Evolutionary conservation across 768 basidiomycete genomes (phyloP).

Genomic region (Mrakia blollopis): DNA sequence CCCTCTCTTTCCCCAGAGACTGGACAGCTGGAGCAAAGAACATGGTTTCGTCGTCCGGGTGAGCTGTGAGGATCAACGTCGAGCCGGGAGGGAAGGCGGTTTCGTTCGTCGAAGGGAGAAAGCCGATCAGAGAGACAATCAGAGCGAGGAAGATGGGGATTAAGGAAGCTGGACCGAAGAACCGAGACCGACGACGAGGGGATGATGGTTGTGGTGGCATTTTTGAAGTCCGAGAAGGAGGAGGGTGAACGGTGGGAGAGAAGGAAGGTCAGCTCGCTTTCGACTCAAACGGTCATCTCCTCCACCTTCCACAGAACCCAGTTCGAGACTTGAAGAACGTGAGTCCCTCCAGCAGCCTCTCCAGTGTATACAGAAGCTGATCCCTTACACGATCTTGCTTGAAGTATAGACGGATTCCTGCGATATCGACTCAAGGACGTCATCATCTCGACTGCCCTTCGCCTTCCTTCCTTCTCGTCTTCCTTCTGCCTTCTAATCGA

Average conservation of each 20-base stretch:
- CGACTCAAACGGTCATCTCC: neutral
- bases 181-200: neutral
- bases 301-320: no score
- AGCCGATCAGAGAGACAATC: neutral
- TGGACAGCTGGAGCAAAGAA: constrained; percentile 56
- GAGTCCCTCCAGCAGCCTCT: no score
- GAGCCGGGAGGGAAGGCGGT: constrained; percentile 9
- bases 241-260: neutral
- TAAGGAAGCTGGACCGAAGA: neutral
- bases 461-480: no score
- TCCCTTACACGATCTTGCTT: no score
- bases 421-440: neutral
- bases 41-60: constrained; percentile 91
- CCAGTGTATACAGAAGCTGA: no score
- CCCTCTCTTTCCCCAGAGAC: constrained; percentile 37
- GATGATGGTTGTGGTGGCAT: no score
- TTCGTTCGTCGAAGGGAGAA: constrained; percentile 15
- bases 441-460: neutral
- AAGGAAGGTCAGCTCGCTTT: neutral
- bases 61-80: constrained; percentile 65
- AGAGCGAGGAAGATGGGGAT: neutral
- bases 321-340: neutral
- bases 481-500: no score
- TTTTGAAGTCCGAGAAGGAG: neutral
- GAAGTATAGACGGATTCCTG: no score